Base-by-base conservation (phyloP, 2,329 filamentous ascomycete species). In the Fusarium sp. region DNA sequence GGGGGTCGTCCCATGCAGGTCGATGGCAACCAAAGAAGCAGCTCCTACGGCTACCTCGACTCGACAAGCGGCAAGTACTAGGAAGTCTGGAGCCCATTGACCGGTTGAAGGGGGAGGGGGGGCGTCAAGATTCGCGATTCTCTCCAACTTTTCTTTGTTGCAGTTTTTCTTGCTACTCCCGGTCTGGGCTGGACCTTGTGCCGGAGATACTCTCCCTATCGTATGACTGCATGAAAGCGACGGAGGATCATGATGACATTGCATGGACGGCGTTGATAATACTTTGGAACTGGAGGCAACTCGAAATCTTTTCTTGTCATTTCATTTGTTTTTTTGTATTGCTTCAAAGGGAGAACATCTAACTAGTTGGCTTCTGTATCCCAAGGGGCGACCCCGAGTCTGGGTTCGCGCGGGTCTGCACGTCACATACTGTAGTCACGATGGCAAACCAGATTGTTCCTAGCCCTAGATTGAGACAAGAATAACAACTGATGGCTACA, bases 41-140 rank as follows among this genome's bases (percentile, higher is more conserved):
- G 78, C 73, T 78, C 77, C 27, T 75, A 80, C 50, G 78, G 79
- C 29, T 76, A 77, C 33, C 71, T 81, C 40, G 78, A 79, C 51
- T 64, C 72, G 46, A 56, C 64, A 62, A 67, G 62, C 58, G 73
- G 58, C 57, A 74, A 74, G 62, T 65, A 72, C 57, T 74, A 74
- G 71, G 63, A 68, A 57, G 65, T 55, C 54, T 69, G 69, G 59
- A 69, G 69, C 54, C 58, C 59, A 42, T 54, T 69, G 54, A 53
- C 36, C 61, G 62, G 61, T 51, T 68, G 50, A 67, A 60, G 59
- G 49, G 27, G 25, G 13, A 25, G 34, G 11, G 34, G 11, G 36
- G 14, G 36, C 38, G 40, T 34, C 14, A 46, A 46, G 23, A 27
- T 46, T 27, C 42, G 27, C 14, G 42, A 27, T 46, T 27, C 42